A percentile compares a stretch with the other conserved stretches of the same genome.
Evolutionary conservation across 306 rosid genomes (phyloP).

Genomic region (Dalbergia cultrata): DNA sequence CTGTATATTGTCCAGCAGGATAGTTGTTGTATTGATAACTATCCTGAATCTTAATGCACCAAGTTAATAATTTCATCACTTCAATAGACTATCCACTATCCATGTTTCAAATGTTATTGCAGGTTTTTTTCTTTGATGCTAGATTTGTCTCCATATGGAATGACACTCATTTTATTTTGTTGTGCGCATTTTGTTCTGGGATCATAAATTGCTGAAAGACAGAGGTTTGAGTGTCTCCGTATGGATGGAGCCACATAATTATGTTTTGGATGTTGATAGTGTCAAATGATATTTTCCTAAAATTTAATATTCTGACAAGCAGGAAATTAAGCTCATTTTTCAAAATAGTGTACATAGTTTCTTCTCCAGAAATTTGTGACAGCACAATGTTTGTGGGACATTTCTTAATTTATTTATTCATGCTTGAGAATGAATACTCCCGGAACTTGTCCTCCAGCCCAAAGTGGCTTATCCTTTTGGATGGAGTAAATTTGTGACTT

Average conservation of each 20-base stretch:
- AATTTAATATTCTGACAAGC: no score
- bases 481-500: neutral
- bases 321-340: no score
- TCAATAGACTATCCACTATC: neutral
- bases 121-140: no score
- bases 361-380: neutral
- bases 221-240: no score
- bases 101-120: no score
- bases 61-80: neutral
- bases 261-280: no score
- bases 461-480: neutral
- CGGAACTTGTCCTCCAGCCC: slow-evolving; percentile 8
- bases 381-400: neutral
- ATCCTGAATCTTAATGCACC: neutral
- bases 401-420: neutral
- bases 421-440: neutral
- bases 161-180: no score
- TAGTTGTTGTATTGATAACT: neutral
- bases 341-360: neutral
- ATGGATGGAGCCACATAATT: no score
- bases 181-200: no score
- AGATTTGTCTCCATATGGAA: no score
- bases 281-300: no score
- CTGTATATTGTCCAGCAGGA: neutral
- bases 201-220: no score